phyloP scores from a whole-genome alignment of 2,329 filamentous ascomycete genomes.

The Epichloe elymi region DNA sequence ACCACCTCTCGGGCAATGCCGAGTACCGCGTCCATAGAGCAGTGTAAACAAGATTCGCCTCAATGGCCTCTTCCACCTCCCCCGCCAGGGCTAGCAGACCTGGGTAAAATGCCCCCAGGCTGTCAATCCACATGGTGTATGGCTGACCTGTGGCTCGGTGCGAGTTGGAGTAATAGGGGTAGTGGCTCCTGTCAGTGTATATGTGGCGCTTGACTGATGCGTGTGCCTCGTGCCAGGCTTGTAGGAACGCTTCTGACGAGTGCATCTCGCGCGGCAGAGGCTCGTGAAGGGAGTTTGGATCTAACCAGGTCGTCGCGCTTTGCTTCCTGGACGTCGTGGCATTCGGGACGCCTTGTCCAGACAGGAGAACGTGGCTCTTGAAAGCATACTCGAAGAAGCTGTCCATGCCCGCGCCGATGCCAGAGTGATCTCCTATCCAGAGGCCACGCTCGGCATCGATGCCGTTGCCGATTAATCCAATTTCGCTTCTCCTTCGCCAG shows the following conservation, averaged over 20 bases:
- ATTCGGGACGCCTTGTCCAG: slow-evolving; percentile 53
- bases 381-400: slow-evolving; percentile 98
- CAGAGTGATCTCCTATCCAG: slow-evolving; percentile 82
- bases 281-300: slow-evolving; percentile 49
- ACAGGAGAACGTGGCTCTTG: slow-evolving; percentile 84
- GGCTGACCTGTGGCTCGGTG: slow-evolving; percentile 80
- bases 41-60: slow-evolving; percentile 80
- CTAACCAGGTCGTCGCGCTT: slow-evolving; percentile 36
- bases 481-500: slow-evolving; percentile 76
- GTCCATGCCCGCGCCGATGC: slow-evolving; percentile 91
- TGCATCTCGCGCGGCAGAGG: slow-evolving; percentile 52
- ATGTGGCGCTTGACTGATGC: slow-evolving; percentile 79
- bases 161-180: slow-evolving; percentile 86
- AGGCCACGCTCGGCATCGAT: slow-evolving; percentile 84
- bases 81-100: slow-evolving; percentile 77
- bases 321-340: slow-evolving; percentile 24
- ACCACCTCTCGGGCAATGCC: slow-evolving; percentile 92
- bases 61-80: slow-evolving; percentile 79
- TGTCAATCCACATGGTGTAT: slow-evolving; percentile 90
- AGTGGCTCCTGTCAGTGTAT: slow-evolving; percentile 63
- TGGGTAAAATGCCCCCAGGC: slow-evolving; percentile 82
- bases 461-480: slow-evolving; percentile 79
- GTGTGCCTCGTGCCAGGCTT: slow-evolving; percentile 76
- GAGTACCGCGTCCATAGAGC: slow-evolving; percentile 91
- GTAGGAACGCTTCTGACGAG: slow-evolving; percentile 64